Conservation (phyloP, 2,329 filamentous ascomycete genomes). For the Ampelomyces quisqualis region DNA sequence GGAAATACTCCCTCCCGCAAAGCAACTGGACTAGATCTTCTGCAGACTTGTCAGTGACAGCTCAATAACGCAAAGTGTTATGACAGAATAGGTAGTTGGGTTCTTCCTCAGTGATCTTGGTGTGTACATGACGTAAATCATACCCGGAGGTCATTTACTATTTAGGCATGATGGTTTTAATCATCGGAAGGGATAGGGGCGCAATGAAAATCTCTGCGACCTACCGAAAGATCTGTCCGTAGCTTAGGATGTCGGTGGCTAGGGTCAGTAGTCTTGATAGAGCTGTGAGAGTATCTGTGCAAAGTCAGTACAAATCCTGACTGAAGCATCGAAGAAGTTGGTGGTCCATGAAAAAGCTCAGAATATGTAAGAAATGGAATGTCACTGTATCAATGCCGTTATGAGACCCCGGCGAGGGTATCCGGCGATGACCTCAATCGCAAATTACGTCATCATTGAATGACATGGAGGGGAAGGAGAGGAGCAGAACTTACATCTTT, state of each 20-base stretch:
- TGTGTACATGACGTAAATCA: constrained; percentile 59
- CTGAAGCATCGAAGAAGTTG: background rate
- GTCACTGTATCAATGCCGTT: constrained; percentile 75
- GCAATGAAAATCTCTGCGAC: constrained; percentile 3
- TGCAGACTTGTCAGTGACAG: constrained; percentile 28
- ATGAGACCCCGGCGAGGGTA: constrained; percentile 87
- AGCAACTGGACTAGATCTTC: constrained; percentile 1
- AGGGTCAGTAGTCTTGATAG: too few relatives aligned
- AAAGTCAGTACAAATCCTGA: constrained; percentile 14
- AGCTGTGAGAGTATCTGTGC: constrained; percentile 1
- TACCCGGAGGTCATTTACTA: constrained; percentile 63
- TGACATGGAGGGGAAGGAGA: constrained; percentile 5
- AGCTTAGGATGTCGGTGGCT: too few relatives aligned
- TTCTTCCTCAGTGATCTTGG: constrained; percentile 67
- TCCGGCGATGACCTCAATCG: constrained; percentile 89
- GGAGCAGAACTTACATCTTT: constrained; percentile 26
- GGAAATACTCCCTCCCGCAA: too few relatives aligned
- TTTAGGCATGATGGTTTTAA: constrained; percentile 64
- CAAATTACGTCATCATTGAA: constrained; percentile 96
- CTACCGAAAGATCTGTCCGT: constrained; percentile 13
- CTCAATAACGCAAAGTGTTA: constrained; percentile 4
- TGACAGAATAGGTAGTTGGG: constrained; percentile 14
- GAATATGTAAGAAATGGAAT: constrained; percentile 99
- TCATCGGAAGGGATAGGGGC: constrained; percentile 56
- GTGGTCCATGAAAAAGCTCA: constrained; percentile 55